Base-by-base conservation (phyloP, 225 moss, liverwort and hornwort species). In the Takakia lepidozioides region DNA sequence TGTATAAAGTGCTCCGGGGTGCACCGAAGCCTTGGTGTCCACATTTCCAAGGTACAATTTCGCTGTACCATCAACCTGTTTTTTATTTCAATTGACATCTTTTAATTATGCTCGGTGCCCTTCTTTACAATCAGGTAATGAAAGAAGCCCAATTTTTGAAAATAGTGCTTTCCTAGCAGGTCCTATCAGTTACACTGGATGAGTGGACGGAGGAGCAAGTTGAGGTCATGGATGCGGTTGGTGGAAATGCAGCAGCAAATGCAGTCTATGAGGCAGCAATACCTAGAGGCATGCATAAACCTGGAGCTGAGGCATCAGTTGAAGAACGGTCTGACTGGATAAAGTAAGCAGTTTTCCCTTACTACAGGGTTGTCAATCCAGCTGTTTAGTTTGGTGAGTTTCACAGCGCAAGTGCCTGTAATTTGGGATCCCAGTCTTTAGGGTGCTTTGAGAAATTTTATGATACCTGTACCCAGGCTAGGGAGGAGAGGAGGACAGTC, bases 1-100 rank as follows among this genome's bases (percentile, higher is more conserved):
- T 98, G 95, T 54, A 98, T 98, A 68, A 90, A 98, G 61, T 98
- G 95, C 55, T 91, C 84, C 38, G 95, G 95, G 39, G 95, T 98
- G 52, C 95, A 98, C 71, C 90, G 95, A 32, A 74, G 95, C 68
- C 95, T 98, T 38, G 95, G 95, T 49, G 82, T 82, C 3, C 73
- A 82, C 10, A 57, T 79, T 32, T 83, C 78, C 21, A 78, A 78
- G 64, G 82, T 78, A 57, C 1, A 32, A 11, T n/a, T n/a, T n/a
- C n/a, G n/a, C n/a, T n/a, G n/a, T n/a, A n/a, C n/a, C n/a, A n/a
- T n/a, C n/a, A n/a, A n/a, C n/a, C n/a, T n/a, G n/a, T n/a, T n/a
- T n/a, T n/a, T n/a, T n/a, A n/a, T n/a, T n/a, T n/a, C n/a, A n/a
- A n/a, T n/a, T n/a, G n/a, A n/a, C n/a, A n/a, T n/a, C n/a, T n/a